Evolutionary conservation across 2,329 filamentous ascomycete species (phyloP), one percentile per base, ranked within the genome.

Genomic region (Metarhizium album): DNA sequence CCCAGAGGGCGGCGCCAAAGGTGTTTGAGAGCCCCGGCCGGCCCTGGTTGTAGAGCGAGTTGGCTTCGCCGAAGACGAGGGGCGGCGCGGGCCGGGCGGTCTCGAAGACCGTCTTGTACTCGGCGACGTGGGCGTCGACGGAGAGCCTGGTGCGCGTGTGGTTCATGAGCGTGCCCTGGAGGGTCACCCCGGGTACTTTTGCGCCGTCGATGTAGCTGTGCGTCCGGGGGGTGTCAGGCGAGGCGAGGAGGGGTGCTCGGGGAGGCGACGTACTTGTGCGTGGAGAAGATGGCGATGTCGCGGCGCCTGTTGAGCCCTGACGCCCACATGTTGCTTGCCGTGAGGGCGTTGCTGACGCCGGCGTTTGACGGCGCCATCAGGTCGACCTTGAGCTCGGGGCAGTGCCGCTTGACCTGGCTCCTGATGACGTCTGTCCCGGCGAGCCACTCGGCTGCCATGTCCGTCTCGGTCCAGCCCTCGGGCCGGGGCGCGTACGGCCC

Each of bases 1-100:
- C 77, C 81, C 80, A 84, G 18, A 84, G 75, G 9, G 80, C 79
- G 9, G 80, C 81, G 35, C 81, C 82, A 60, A 84, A 85, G 0
- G 78, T 71, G 65, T 84, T 81, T 38, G 78, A 82, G 18, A 84
- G 67, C 0, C 80, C 80, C 0, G 80, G 76, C 5, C 72, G 71
- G 50, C 80, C 82, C 65, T 84, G 69, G 61, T 79, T 78, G 64
- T 78, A 83, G 9, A 84, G 71, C 7, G 76, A 80, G 64, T 84
- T 84, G 47, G 74, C 72, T 66, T 84, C 79, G 53, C 78, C 78
- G 1, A 83, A 67, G 54, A 82, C 76, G 54, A 78, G 78, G 0
- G 77, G 76, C 3, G 75, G 68, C 4, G 51, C 20, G 7, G 48
- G 22, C 40, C 53, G 38, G 7, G 29, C n/a, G 23, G 24, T 20